A percentile compares a stretch with the other conserved stretches of the same genome.
Evolutionary conservation across 352 stramenopile genomes (phyloP).

Genomic region (Discostella stelligera): DNA sequence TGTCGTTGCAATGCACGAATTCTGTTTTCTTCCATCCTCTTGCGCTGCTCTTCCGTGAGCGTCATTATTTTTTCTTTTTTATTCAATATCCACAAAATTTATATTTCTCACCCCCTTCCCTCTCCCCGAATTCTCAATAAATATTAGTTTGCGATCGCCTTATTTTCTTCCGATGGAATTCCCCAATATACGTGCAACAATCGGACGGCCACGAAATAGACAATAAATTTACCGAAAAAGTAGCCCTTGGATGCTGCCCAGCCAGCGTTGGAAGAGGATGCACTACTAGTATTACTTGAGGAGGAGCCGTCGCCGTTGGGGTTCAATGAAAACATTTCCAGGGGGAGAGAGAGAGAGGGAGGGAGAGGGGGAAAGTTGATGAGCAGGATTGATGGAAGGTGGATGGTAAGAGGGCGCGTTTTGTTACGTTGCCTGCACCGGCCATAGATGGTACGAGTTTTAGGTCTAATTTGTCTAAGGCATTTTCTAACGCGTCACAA

Average conservation of each 20-base stretch:
- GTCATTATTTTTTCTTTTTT: constrained; percentile 36
- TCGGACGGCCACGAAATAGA: constrained; percentile 70
- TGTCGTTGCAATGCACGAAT: constrained; percentile 71
- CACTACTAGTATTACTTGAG: constrained; percentile 15
- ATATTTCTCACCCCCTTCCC: neutral
- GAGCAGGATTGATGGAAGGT: too few species aligned
- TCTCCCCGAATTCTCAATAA: neutral
- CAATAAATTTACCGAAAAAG: constrained; percentile 74
- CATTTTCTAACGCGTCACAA: too few species aligned
- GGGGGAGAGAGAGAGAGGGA: neutral
- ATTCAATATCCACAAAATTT: neutral
- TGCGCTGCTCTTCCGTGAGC: constrained; percentile 71
- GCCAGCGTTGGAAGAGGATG: constrained; percentile 19
- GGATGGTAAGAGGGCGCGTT: too few species aligned
- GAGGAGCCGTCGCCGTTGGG: constrained; percentile 42
- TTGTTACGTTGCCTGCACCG: too few species aligned
- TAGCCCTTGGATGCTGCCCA: constrained; percentile 38
- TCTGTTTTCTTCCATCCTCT: constrained; percentile 70
- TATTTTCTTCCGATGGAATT: constrained; percentile 16
- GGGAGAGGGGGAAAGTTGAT: neutral
- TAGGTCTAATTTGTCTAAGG: too few species aligned
- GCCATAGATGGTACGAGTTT: too few species aligned
- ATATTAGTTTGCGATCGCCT: constrained; percentile 46
- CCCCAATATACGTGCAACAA: constrained; percentile 72
- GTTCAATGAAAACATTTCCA: constrained; percentile 66